Evolutionary conservation across 306 rosid genomes (phyloP).

Genomic region (Elaeagnus macrophylla): DNA sequence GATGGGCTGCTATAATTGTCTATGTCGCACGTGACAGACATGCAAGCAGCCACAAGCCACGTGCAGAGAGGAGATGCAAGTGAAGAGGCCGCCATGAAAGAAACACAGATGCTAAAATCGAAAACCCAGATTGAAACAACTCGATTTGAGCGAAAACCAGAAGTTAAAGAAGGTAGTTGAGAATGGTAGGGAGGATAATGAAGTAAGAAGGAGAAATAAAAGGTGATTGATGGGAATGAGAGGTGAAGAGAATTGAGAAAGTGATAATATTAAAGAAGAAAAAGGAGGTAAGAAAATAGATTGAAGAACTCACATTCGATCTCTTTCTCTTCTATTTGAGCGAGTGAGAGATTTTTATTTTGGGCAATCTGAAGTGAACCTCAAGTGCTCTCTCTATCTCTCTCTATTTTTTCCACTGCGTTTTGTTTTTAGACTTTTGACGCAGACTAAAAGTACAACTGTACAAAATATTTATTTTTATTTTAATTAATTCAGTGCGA

Average conservation of each 20-base stretch:
- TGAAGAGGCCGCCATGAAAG: slow-evolving; percentile 48
- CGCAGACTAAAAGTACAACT: slow-evolving; percentile 8
- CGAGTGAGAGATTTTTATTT: slow-evolving; percentile 27
- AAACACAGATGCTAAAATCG: slow-evolving; percentile 11
- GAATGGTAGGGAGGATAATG: not conserved
- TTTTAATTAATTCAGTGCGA: too few species aligned
- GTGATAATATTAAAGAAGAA: slow-evolving; percentile 3
- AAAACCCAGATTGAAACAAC: slow-evolving; percentile 11
- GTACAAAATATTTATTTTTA: slow-evolving; percentile 4
- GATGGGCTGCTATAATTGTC: slow-evolving; percentile 41
- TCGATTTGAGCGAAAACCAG: slow-evolving; percentile 7
- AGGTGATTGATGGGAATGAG: slow-evolving; percentile 1
- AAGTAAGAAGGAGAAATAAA: too few species aligned
- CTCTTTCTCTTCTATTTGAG: slow-evolving; percentile 9
- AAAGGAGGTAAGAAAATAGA: slow-evolving; percentile 1
- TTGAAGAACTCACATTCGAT: slow-evolving; percentile 22
- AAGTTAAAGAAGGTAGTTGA: not conserved
- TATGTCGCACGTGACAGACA: slow-evolving; percentile 70
- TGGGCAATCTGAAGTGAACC: slow-evolving; percentile 37
- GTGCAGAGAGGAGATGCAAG: slow-evolving; percentile 79
- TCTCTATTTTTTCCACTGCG: slow-evolving; percentile 4
- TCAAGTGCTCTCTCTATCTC: slow-evolving; percentile 14
- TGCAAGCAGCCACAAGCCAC: slow-evolving; percentile 95
- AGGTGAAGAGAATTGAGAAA: slow-evolving; percentile 1
- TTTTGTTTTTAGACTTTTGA: slow-evolving; percentile 1